phyloP scores from a whole-genome alignment of 441 rosid genomes.

The Viola pubescens region DNA sequence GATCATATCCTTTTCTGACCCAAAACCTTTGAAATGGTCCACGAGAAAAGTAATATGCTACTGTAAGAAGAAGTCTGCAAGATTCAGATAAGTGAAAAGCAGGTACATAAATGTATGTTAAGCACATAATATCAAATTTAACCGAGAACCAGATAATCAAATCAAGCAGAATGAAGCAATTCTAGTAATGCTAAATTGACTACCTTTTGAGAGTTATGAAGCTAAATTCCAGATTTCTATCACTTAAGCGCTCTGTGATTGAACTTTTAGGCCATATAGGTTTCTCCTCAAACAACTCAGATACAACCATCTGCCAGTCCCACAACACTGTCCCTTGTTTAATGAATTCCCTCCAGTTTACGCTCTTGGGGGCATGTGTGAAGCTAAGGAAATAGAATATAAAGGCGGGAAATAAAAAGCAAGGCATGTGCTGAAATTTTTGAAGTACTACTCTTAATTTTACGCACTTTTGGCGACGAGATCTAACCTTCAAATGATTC shows the following conservation, averaged over 20 bases:
- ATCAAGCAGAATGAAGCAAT: slow-evolving; percentile 14
- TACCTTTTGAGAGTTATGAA: slow-evolving; percentile 67
- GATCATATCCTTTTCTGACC: slow-evolving; percentile 98
- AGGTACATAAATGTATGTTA: slow-evolving; percentile 5
- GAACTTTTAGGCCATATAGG: slow-evolving; percentile 92
- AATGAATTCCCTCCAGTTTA: slow-evolving; percentile 63
- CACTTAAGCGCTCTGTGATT: slow-evolving; percentile 55
- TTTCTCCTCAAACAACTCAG: slow-evolving; percentile 78
- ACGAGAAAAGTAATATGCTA: slow-evolving; percentile 83
- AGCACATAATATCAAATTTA: neutral
- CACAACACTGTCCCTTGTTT: slow-evolving; percentile 51
- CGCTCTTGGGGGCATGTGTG: slow-evolving; percentile 81
- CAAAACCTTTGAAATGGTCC: slow-evolving; percentile 94
- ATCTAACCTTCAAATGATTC: neutral
- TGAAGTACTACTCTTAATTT: neutral
- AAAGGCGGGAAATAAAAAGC: slow-evolving; percentile 18
- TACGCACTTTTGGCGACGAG: neutral
- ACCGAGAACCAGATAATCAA: slow-evolving; percentile 1
- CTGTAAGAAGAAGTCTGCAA: slow-evolving; percentile 71
- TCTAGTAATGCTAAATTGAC: slow-evolving; percentile 13
- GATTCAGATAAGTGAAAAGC: slow-evolving; percentile 14
- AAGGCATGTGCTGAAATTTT: slow-evolving; percentile 3
- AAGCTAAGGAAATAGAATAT: slow-evolving; percentile 33
- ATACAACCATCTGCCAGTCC: slow-evolving; percentile 66
- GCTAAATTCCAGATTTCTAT: slow-evolving; percentile 55